phyloP scores from a whole-genome alignment of 73 alveolate species.

The Paramecium sexaurelia region DNA sequence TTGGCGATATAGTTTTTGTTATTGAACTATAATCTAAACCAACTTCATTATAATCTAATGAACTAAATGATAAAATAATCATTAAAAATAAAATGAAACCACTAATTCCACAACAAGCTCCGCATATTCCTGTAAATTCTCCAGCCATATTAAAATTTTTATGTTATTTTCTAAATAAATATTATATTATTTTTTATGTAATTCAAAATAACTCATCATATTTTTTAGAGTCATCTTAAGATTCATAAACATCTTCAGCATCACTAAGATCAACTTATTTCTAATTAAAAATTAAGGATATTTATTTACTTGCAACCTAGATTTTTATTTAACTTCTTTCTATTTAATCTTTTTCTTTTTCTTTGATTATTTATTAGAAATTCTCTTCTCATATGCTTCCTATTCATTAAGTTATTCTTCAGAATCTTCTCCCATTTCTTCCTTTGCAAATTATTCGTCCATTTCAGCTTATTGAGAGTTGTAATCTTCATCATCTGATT shows the following conservation, averaged over 20 bases:
- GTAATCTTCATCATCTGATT: constrained; percentile 48
- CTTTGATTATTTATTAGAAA: background rate
- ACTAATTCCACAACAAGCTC: constrained; percentile 63
- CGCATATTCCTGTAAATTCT: constrained; percentile 25
- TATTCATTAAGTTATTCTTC: constrained; percentile 21
- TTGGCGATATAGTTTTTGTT: constrained; percentile 85
- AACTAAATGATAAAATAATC: constrained; percentile 76
- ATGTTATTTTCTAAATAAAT: background rate
- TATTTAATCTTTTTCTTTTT: background rate
- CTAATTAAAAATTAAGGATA: background rate
- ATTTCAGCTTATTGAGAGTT: background rate
- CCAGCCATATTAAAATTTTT: constrained; percentile 49
- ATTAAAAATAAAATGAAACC: constrained; percentile 33
- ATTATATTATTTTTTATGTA: background rate
- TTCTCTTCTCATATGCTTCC: constrained; percentile 22
- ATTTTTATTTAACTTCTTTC: background rate
- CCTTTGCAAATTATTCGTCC: constrained; percentile 3
- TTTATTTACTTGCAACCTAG: background rate
- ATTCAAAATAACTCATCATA: constrained; percentile 26
- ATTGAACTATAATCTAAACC: constrained; percentile 95
- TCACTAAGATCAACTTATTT: constrained; percentile 25
- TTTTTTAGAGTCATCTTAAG: background rate
- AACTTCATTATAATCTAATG: constrained; percentile 92
- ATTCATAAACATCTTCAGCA: background rate
- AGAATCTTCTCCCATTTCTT: background rate